phyloP scores from a whole-genome alignment of 768 basidiomycete species.

The Leccinum variicolor region DNA sequence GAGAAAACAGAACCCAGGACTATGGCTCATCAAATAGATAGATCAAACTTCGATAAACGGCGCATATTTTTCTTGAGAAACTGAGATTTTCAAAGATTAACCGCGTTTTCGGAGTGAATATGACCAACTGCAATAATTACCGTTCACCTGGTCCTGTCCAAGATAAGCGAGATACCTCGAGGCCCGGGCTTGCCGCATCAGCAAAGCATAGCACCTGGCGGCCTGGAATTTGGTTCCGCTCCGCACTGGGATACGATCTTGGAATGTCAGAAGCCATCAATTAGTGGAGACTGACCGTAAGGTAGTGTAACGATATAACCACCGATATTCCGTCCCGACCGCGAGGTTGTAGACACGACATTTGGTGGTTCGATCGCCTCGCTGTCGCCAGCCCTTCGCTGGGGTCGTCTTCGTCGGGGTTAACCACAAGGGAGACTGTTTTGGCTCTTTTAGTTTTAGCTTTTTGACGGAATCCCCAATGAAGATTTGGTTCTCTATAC shows the following conservation, averaged over 20 bases:
- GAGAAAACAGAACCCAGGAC: constrained; percentile 8
- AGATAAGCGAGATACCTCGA: constrained; percentile 1
- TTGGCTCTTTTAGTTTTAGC: constrained; percentile 36
- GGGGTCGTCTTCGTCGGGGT: constrained; percentile 18
- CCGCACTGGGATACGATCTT: constrained; percentile 2
- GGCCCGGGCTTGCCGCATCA: constrained; percentile 2
- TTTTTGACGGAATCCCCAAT: constrained; percentile 29
- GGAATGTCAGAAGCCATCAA: constrained; percentile 5
- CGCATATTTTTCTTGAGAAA: constrained; percentile 13
- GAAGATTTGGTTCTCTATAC: constrained; percentile 14
- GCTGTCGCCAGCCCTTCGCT: constrained; percentile 17
- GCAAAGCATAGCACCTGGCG: not conserved
- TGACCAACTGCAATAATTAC: not conserved
- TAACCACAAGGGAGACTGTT: constrained; percentile 23
- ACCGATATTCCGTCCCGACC: constrained; percentile 25
- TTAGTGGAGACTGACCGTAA: constrained; percentile 2
- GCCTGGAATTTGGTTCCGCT: constrained; percentile 13
- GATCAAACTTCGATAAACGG: constrained; percentile 19
- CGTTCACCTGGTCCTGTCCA: not conserved
- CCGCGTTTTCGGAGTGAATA: constrained; percentile 16
- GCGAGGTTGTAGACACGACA: constrained; percentile 14
- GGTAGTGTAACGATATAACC: constrained; percentile 5
- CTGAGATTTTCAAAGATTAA: constrained; percentile 24
- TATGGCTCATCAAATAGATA: constrained; percentile 22
- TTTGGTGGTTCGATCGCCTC: constrained; percentile 12